These are phyloP conservation scores for Spathaspora gorwiae DNA, from an alignment of 805 yeast genomes.

Conservation along the genomic window DNA sequence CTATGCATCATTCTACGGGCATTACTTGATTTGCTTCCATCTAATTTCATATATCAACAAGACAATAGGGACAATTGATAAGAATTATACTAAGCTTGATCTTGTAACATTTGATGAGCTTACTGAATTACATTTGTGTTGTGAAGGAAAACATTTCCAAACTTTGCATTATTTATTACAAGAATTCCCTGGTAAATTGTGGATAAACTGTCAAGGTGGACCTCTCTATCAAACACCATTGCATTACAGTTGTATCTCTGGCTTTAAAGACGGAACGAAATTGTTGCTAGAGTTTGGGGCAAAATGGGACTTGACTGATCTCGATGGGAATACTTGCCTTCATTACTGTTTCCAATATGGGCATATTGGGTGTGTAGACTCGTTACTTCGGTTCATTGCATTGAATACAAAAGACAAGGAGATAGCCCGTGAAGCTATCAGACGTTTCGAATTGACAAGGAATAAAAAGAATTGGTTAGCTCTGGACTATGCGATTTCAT, in stretches of 20 bases:
- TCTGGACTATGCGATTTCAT: conserved; percentile 26
- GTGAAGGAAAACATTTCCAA: conserved; percentile 30
- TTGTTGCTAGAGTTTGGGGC: conserved; percentile 40
- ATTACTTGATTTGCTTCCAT: conserved; percentile 40
- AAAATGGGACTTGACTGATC: conserved; percentile 24
- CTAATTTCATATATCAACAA: conserved; percentile 28
- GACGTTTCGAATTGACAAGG: conserved; percentile 16
- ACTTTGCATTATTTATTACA: conserved; percentile 40
- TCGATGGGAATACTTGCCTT: conserved; percentile 32
- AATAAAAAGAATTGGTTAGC: conserved; percentile 33
- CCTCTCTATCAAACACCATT: conserved; percentile 29
- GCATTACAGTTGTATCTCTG: conserved; percentile 30
- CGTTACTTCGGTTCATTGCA: conserved; percentile 14
- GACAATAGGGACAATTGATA: conserved; percentile 11
- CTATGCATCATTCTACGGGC: conserved; percentile 38
- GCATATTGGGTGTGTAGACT: conserved; percentile 26
- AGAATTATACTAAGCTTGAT: conserved; percentile 19
- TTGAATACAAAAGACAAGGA: conserved; percentile 8
- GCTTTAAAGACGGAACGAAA: conserved; percentile 35
- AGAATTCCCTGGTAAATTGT: conserved; percentile 35
- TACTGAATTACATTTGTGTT: conserved; percentile 34
- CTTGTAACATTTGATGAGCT: conserved; percentile 33
- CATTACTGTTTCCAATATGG: conserved; percentile 39
- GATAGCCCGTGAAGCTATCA: conserved; percentile 11
- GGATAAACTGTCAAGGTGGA: conserved; percentile 37